phyloP scores from a whole-genome alignment of 257 asterid species.

The Mitragyna speciosa region DNA sequence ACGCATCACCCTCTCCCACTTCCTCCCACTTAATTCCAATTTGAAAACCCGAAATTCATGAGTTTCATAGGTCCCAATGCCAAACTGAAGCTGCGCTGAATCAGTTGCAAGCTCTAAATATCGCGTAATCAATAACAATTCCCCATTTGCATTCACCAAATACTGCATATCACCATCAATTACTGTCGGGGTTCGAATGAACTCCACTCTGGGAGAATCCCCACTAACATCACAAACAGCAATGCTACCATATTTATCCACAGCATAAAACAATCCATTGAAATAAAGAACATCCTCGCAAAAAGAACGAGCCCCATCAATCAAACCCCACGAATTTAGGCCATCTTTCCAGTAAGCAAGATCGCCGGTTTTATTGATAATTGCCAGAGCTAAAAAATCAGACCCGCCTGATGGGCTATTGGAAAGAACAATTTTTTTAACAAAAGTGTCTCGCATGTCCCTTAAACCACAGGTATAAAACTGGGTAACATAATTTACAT shows the following conservation, averaged over 20 bases:
- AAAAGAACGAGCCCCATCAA: slow-evolving; percentile 42
- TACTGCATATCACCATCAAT: slow-evolving; percentile 59
- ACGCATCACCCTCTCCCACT: slow-evolving; percentile 54
- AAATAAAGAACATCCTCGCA: slow-evolving; percentile 64
- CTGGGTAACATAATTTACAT: neutral
- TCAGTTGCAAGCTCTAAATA: slow-evolving; percentile 51
- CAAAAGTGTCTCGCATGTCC: slow-evolving; percentile 69
- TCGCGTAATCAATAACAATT: slow-evolving; percentile 58
- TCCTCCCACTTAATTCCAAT: slow-evolving; percentile 39
- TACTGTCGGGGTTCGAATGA: slow-evolving; percentile 31
- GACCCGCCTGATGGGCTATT: slow-evolving; percentile 37
- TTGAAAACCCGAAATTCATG: slow-evolving; percentile 49
- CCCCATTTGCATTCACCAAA: slow-evolving; percentile 66
- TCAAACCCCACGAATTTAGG: slow-evolving; percentile 47
- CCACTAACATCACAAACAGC: slow-evolving; percentile 52
- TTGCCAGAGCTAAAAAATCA: slow-evolving; percentile 51
- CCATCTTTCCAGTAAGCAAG: slow-evolving; percentile 59
- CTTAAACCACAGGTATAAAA: slow-evolving; percentile 26
- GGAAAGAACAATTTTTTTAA: slow-evolving; percentile 65
- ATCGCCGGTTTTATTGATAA: slow-evolving; percentile 44
- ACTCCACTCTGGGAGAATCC: slow-evolving; percentile 35
- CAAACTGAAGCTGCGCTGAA: slow-evolving; percentile 26
- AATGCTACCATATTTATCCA: slow-evolving; percentile 51
- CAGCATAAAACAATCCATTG: slow-evolving; percentile 47
- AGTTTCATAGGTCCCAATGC: slow-evolving; percentile 46